Evolutionary conservation across 441 rosid species (phyloP).

Genomic region (Metrosideros polymorpha): DNA sequence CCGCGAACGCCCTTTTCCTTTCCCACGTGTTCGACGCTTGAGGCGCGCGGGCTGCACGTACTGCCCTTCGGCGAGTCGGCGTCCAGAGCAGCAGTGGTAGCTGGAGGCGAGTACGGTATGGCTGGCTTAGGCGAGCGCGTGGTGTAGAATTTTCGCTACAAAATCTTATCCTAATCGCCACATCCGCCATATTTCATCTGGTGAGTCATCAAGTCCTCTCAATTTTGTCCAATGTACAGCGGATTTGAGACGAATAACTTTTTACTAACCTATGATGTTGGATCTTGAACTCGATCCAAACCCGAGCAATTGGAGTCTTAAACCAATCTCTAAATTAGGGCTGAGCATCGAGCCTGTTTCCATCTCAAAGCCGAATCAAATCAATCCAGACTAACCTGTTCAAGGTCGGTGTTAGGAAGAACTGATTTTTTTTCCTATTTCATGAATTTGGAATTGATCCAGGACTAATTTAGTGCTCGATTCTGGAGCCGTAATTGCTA

Average conservation of each 20-base stretch:
- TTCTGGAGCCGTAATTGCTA: rapidly evolving
- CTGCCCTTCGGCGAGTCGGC: neutral
- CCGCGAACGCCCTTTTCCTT: neutral
- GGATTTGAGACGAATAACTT: no score
- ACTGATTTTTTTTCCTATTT: neutral
- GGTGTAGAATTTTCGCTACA: neutral
- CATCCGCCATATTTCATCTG: neutral
- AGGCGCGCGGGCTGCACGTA: neutral
- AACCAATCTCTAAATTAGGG: neutral
- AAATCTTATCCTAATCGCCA: neutral
- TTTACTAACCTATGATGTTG: no score
- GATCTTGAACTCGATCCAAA: neutral
- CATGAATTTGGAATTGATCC: rapidly evolving
- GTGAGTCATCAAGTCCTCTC: neutral
- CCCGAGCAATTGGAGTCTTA: neutral
- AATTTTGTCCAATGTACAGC: no score
- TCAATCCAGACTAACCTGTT: rapidly evolving
- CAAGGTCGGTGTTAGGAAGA: neutral
- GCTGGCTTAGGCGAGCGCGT: neutral
- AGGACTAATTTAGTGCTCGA: rapidly evolving
- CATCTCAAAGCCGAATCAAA: rapidly evolving
- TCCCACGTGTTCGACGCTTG: neutral
- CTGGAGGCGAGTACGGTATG: neutral
- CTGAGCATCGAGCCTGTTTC: rapidly evolving
- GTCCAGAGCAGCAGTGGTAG: neutral